Base-by-base conservation (phyloP, 805 yeast genomes). In the Wickerhamiella shivajii region DNA sequence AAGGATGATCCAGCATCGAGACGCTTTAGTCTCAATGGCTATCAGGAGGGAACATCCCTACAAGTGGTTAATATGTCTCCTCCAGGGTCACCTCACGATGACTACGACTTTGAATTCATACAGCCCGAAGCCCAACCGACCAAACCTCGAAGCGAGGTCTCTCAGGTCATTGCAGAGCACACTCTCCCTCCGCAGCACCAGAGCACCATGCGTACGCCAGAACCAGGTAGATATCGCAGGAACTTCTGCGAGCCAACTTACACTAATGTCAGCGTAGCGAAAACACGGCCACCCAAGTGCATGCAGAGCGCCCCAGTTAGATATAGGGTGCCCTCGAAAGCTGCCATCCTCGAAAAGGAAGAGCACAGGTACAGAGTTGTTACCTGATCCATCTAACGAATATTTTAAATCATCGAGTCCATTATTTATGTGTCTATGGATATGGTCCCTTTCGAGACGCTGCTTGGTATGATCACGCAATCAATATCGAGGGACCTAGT, bases 21-120 rank as follows among this genome's bases (percentile, higher is more conserved):
- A 17, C 36, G 31, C 18, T 36, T 36, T 16, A 23, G 22, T 22
- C 22, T 36, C 10, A 27, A 36, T 17, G 39, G 39, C 5, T 36
- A 36, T 15, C 18, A 13, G 6, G 32, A 32, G 3, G 32, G 32
- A 5, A 4, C 17, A 9, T 10, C 10, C 13, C 32, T 36, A 9
- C 21, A 24, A n/a, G 39, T 36, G 3, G 34, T 36, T 3, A 36
- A 36, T 14, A 20, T 23, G 8, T 25, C 34, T 6, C 34, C 34
- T 2, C 34, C 34, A 2, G 10, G 29, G 6, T 25, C 34, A 14
- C 34, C 34, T 11, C 29, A 10, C 13, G 28, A 18, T n/a, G n/a
- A 8, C 5, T 10, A 5, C 21, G 30, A 27, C 7, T 10, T 6
- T 13, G 18, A 15, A 15, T 12, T 17, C 29, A 14, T n/a, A n/a